Conservation (phyloP, 495 filamentous ascomycete genomes). For the Amorphotheca resinae region DNA sequence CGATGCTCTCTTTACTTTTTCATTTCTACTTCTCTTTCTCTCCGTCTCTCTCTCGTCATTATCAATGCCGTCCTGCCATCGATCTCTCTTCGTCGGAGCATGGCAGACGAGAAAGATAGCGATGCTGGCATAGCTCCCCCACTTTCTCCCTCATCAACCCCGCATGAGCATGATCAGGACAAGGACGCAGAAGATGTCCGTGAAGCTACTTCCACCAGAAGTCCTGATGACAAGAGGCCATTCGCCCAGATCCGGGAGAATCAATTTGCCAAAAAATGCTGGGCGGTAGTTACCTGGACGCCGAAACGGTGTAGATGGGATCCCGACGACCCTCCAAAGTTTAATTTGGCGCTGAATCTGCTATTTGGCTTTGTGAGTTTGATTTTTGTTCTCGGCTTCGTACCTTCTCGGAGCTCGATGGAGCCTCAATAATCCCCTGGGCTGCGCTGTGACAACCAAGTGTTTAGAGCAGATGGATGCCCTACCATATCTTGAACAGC, state of each 20-base stretch:
- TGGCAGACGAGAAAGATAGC: background rate
- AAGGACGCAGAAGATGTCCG: background rate
- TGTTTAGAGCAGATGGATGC: too few species aligned
- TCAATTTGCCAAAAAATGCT: slow-evolving; percentile 6
- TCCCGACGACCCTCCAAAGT: slow-evolving; percentile 39
- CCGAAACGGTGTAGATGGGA: slow-evolving; percentile 46
- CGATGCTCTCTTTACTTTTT: too few species aligned
- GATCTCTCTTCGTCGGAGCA: background rate
- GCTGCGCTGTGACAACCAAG: too few species aligned
- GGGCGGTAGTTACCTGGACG: slow-evolving; percentile 35
- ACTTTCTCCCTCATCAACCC: background rate
- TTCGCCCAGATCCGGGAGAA: slow-evolving; percentile 10
- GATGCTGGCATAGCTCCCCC: background rate
- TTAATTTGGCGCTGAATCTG: slow-evolving; percentile 46
- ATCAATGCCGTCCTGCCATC: background rate
- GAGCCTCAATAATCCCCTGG: too few species aligned
- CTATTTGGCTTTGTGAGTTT: slow-evolving; percentile 40
- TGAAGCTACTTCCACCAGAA: slow-evolving; percentile 5
- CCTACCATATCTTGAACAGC: background rate
- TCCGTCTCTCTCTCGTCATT: background rate
- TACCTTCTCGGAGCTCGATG: too few species aligned
- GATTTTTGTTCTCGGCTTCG: too few species aligned
- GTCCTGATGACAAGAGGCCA: slow-evolving; percentile 2
- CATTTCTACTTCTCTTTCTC: background rate
- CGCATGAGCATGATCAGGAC: background rate